Percentiles rank a stretch among this genome's conserved stretches.
Conservation (phyloP, 1,139 yeast species). For the Pneumocystis sp. region DNA sequence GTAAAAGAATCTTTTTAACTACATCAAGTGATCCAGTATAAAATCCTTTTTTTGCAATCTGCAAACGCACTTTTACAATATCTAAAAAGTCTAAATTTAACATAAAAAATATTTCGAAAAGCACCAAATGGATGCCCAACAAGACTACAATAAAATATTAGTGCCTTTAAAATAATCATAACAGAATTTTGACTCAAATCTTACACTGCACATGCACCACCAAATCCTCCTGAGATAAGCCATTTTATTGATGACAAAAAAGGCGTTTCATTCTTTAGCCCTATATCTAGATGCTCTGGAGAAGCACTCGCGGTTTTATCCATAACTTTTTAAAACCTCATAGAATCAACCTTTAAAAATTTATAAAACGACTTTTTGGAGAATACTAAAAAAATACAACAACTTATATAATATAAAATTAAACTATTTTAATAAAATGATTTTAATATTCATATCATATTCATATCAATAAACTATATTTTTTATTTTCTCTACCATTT, state of each 20-base stretch:
- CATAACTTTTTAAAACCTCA: background rate
- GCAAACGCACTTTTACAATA: constrained; percentile 79
- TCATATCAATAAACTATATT: too few species aligned
- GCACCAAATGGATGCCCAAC: background rate
- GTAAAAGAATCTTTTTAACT: constrained; percentile 48
- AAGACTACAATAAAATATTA: background rate
- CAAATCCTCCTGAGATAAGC: background rate
- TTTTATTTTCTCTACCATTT: too few species aligned
- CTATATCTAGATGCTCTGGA: background rate
- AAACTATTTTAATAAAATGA: background rate
- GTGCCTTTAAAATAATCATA: background rate
- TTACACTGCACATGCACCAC: background rate
- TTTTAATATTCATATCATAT: background rate
- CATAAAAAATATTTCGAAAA: background rate
- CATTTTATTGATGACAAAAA: background rate
- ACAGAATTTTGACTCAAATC: background rate
- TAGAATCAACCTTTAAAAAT: background rate
- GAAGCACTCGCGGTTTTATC: background rate
- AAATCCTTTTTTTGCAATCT: constrained; percentile 40
- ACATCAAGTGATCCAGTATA: constrained; percentile 51
- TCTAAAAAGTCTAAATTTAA: constrained; percentile 63
- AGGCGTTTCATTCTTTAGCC: background rate
- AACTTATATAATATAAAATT: background rate
- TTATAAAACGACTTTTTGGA: background rate
- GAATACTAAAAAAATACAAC: background rate